Percentiles rank a stretch among this genome's conserved stretches.
phyloP scores from a whole-genome alignment of 2,329 filamentous ascomycete genomes.

The Lachnellula willkommii region DNA sequence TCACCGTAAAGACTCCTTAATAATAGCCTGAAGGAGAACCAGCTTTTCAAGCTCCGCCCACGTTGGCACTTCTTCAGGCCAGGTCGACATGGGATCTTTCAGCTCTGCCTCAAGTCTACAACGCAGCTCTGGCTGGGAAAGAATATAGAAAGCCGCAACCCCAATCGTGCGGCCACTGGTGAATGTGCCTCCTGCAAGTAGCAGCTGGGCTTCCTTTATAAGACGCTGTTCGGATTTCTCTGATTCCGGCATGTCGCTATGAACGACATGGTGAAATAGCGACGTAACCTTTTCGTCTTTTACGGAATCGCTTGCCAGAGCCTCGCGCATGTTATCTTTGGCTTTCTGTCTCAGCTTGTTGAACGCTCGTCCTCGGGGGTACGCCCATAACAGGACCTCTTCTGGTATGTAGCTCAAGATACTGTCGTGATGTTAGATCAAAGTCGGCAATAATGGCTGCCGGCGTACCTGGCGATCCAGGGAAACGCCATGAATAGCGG shows the following conservation, averaged over 20 bases:
- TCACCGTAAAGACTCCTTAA: slow-evolving; percentile 29
- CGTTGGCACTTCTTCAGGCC: slow-evolving; percentile 6
- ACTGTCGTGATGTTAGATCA: neutral
- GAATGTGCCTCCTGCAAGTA: slow-evolving; percentile 32
- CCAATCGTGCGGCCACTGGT: slow-evolving; percentile 32
- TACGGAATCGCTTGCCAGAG: too few relatives aligned
- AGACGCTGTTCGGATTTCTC: slow-evolving; percentile 33
- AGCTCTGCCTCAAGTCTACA: slow-evolving; percentile 32
- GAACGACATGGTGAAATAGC: slow-evolving; percentile 18
- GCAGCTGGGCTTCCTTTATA: slow-evolving; percentile 30
- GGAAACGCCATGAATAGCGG: slow-evolving; percentile 15
- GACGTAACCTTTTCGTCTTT: neutral
- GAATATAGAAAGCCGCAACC: slow-evolving; percentile 32
- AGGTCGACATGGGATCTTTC: slow-evolving; percentile 5
- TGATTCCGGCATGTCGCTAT: slow-evolving; percentile 31
- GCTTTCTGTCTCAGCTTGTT: neutral
- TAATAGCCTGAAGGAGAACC: slow-evolving; percentile 26
- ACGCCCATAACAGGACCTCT: neutral
- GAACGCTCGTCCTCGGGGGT: neutral
- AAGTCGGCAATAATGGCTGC: neutral
- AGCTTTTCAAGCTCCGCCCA: slow-evolving; percentile 20
- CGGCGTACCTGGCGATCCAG: slow-evolving; percentile 6
- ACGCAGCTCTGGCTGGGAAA: slow-evolving; percentile 27
- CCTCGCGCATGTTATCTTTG: too few relatives aligned
- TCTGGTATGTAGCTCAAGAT: neutral